phyloP scores from a whole-genome alignment of 2,329 filamentous ascomycete species.

The Lachnellula arida region DNA sequence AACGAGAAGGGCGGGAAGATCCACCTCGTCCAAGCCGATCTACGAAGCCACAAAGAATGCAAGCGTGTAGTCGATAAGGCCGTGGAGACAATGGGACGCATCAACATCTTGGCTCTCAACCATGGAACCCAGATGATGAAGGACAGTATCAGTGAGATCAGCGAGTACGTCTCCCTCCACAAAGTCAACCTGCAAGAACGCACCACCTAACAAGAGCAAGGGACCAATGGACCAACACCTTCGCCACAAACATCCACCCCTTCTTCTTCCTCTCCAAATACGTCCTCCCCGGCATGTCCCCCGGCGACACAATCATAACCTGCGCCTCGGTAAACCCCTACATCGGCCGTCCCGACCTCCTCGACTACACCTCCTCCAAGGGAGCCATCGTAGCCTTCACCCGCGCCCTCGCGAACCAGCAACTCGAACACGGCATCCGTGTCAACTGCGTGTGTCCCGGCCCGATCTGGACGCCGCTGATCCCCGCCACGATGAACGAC shows the following conservation, averaged over 20 bases:
- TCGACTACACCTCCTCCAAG: slow-evolving; percentile 79
- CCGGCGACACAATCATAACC: slow-evolving; percentile 77
- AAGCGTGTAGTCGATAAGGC: slow-evolving; percentile 64
- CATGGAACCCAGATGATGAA: slow-evolving; percentile 72
- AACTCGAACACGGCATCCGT: slow-evolving; percentile 64
- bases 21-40: slow-evolving; percentile 57
- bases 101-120: slow-evolving; percentile 75
- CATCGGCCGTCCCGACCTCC: slow-evolving; percentile 71
- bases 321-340: slow-evolving; percentile 82
- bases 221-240: slow-evolving; percentile 75
- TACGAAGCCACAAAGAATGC: slow-evolving; percentile 64
- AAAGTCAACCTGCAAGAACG: background rate
- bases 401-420: slow-evolving; percentile 71
- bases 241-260: slow-evolving; percentile 78
- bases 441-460: slow-evolving; percentile 76
- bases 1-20: slow-evolving; percentile 63
- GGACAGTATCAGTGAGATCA: slow-evolving; percentile 64
- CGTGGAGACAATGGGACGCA: slow-evolving; percentile 57
- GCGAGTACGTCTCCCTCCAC: slow-evolving; percentile 48
- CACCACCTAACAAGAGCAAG: slow-evolving; percentile 32
- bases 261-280: slow-evolving; percentile 81
- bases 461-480: slow-evolving; percentile 73
- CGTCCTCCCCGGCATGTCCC: slow-evolving; percentile 66
- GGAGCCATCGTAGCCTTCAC: slow-evolving; percentile 78
- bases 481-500: slow-evolving; percentile 67